These are phyloP conservation scores for Cladophialophora yegresii DNA, from an alignment of 2,329 filamentous ascomycete genomes.

Conservation along the genomic window DNA sequence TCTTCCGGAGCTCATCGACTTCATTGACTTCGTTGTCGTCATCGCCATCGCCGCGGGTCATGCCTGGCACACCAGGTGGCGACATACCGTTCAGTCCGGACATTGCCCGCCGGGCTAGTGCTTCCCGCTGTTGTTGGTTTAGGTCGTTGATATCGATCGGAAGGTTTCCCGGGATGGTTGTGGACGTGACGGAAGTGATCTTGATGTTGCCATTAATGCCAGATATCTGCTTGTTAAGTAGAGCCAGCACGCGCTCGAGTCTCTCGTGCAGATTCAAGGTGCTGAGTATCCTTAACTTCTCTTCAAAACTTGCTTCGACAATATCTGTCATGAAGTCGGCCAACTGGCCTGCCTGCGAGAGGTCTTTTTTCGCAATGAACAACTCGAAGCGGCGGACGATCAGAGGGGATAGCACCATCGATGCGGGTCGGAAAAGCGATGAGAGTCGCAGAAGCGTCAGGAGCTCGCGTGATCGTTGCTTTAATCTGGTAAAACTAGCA, in stretches of 20 bases:
- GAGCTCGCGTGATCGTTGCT: conserved; percentile 81
- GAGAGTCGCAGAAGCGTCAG: conserved; percentile 81
- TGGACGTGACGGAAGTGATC: conserved; percentile 74
- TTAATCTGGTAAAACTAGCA: conserved; percentile 75
- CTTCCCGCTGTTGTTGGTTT: conserved; percentile 51
- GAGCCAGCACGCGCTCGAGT: conserved; percentile 77
- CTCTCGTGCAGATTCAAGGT: conserved; percentile 76
- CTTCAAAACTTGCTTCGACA: conserved; percentile 81
- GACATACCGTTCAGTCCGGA: conserved; percentile 45
- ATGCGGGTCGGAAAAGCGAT: conserved; percentile 73
- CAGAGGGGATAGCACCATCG: conserved; percentile 73
- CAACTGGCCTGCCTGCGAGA: conserved; percentile 78
- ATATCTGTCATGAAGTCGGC: conserved; percentile 98
- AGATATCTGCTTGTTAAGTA: conserved; percentile 78
- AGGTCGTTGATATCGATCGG: conserved; percentile 59
- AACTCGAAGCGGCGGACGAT: conserved; percentile 82
- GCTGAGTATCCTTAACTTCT: conserved; percentile 85
- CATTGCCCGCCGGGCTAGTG: conserved; percentile 49
- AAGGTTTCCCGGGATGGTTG: conserved; percentile 62
- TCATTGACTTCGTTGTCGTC: conserved; percentile 86
- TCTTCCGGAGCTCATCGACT: conserved; percentile 86
- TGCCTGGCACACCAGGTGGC: conserved; percentile 49
- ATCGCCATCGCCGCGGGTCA: conserved; percentile 52
- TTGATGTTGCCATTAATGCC: conserved; percentile 85
- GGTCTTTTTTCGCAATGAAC: conserved; percentile 79